Conservation (phyloP, 2,329 filamentous ascomycete genomes). For the Colletotrichum tropicale region DNA sequence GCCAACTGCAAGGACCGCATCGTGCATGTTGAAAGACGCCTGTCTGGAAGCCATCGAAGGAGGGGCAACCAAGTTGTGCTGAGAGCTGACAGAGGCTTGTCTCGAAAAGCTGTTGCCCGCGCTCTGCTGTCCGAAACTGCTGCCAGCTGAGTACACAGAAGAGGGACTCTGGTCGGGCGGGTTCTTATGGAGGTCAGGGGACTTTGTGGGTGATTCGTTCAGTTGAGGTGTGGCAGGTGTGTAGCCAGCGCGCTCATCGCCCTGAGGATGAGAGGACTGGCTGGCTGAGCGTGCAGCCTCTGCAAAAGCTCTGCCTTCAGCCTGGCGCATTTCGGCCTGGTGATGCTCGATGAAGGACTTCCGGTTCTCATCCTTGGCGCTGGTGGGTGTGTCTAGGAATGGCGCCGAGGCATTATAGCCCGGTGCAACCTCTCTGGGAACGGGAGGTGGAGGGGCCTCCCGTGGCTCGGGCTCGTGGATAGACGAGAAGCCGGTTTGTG, state of each 20-base stretch:
- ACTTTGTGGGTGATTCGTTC: slow-evolving; percentile 23
- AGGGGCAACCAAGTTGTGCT: slow-evolving; percentile 25
- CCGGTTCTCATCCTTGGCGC: slow-evolving; percentile 54
- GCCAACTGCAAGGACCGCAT: slow-evolving; percentile 48
- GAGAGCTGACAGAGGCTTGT: slow-evolving; percentile 16
- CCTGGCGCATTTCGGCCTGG: slow-evolving; percentile 64
- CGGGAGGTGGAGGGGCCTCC: slow-evolving; percentile 8
- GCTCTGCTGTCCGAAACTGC: slow-evolving; percentile 9
- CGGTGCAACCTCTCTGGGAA: slow-evolving; percentile 31
- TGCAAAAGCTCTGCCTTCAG: slow-evolving; percentile 63
- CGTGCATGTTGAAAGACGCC: slow-evolving; percentile 43
- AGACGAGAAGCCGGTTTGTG: slow-evolving; percentile 59
- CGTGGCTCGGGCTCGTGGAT: slow-evolving; percentile 24
- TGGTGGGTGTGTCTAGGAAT: slow-evolving; percentile 44
- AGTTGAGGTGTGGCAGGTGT: slow-evolving; percentile 32
- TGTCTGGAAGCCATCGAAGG: slow-evolving; percentile 28
- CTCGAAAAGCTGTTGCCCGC: slow-evolving; percentile 12
- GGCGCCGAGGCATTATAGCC: slow-evolving; percentile 39
- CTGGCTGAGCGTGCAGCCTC: slow-evolving; percentile 46
- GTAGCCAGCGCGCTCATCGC: slow-evolving; percentile 23
- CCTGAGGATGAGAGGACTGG: slow-evolving; percentile 31
- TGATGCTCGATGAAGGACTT: slow-evolving; percentile 64
- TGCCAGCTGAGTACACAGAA: slow-evolving; percentile 26
- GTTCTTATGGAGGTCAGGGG: slow-evolving; percentile 22
- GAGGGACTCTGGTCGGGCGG: slow-evolving; percentile 46